Evolutionary conservation across 495 filamentous ascomycete species (phyloP).

Genomic region (Xylaria intraflava): DNA sequence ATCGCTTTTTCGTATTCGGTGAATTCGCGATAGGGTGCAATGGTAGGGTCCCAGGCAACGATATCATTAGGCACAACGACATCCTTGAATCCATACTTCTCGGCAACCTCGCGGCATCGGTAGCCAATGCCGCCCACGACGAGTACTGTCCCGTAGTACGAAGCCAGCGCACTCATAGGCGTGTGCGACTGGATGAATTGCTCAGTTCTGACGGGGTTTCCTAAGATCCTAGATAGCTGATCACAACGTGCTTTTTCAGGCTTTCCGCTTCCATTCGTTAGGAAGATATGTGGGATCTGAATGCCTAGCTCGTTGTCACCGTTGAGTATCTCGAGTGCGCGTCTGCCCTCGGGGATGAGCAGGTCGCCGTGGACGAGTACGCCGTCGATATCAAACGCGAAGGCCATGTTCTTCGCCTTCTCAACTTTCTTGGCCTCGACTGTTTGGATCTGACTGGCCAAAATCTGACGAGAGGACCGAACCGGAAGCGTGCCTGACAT

Average conservation of each 20-base stretch:
- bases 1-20: conserved; percentile 52
- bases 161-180: conserved; percentile 58
- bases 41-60: conserved; percentile 52
- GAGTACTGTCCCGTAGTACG: conserved; percentile 59
- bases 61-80: conserved; percentile 63
- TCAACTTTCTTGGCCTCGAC: conserved; percentile 61
- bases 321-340: conserved; percentile 57
- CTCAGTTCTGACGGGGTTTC: conserved; percentile 51
- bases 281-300: conserved; percentile 65
- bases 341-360: conserved; percentile 53
- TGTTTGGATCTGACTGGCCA: conserved; percentile 68
- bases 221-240: conserved; percentile 53
- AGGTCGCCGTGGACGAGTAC: conserved; percentile 60
- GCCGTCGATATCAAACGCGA: conserved; percentile 62
- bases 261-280: conserved; percentile 62
- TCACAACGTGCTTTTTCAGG: conserved; percentile 50
- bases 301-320: conserved; percentile 63
- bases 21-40: conserved; percentile 59
- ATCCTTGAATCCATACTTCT: conserved; percentile 60
- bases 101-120: conserved; percentile 59
- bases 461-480: conserved; percentile 57
- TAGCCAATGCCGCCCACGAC: conserved; percentile 63
- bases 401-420: conserved; percentile 59
- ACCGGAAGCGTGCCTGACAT: conserved; percentile 43
- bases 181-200: conserved; percentile 66